Conservation (phyloP, 371 early-diverging fungal species). For the Rhizomucor pusillus region DNA sequence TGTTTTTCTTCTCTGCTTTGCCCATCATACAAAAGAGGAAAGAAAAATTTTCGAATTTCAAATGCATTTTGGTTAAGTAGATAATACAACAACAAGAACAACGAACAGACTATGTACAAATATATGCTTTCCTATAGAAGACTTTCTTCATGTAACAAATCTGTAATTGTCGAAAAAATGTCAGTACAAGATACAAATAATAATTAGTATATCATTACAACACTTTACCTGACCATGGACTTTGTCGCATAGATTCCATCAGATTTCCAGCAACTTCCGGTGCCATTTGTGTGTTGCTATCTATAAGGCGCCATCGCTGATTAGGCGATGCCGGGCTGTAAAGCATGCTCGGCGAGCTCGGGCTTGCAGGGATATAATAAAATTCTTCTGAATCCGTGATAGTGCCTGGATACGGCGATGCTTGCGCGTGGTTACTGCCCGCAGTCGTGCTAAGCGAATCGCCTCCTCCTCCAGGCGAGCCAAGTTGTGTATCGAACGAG, state of each 20-base stretch:
- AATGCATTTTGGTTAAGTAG: too few relatives aligned
- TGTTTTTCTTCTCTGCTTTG: constrained; percentile 6
- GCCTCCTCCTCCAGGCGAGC: constrained; percentile 10
- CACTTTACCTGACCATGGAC: constrained; percentile 26
- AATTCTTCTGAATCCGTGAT: constrained; percentile 14
- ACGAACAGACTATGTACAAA: too few relatives aligned
- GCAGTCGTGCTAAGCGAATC: constrained; percentile 19
- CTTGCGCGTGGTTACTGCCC: constrained; percentile 20
- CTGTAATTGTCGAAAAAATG: too few relatives aligned
- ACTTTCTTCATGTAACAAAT: too few relatives aligned
- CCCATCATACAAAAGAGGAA: neutral
- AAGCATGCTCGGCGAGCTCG: constrained; percentile 3
- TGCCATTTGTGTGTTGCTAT: constrained; percentile 22
- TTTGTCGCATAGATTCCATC: constrained; percentile 31
- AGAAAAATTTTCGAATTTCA: too few relatives aligned
- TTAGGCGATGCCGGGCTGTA: constrained; percentile 23
- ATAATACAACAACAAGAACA: too few relatives aligned
- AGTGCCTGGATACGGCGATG: constrained; percentile 17
- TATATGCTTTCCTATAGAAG: too few relatives aligned
- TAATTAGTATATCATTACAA: too few relatives aligned
- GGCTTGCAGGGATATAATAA: constrained; percentile 7
- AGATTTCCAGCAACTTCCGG: constrained; percentile 29
- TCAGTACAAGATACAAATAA: too few relatives aligned
- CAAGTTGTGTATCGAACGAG: constrained; percentile 23
- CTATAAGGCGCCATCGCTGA: constrained; percentile 30